A percentile compares a stretch with the other conserved stretches of the same genome.
Evolutionary conservation across 257 asterid species (phyloP).

Genomic region (Galeopsis tetrahit): DNA sequence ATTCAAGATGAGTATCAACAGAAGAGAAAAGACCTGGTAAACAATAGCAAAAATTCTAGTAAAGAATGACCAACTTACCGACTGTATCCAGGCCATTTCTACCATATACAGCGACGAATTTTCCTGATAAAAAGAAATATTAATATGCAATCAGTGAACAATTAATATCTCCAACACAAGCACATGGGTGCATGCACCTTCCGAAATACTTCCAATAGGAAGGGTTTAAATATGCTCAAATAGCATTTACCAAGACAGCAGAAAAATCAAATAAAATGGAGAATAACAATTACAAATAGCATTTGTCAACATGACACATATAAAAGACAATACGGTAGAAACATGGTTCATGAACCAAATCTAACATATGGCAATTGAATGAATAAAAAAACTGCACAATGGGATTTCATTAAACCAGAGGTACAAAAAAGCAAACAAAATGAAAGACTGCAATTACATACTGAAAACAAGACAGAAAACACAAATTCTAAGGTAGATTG

Average conservation of each 20-base stretch:
- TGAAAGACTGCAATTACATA: not conserved
- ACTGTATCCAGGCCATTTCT: conserved; percentile 78
- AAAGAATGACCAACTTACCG: conserved; percentile 61
- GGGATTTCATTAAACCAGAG: conserved; percentile 4
- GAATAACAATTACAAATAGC: not conserved
- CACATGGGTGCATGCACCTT: not conserved
- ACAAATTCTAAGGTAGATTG: not conserved
- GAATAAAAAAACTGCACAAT: not conserved
- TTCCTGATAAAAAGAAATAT: conserved; percentile 62
- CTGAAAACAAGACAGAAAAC: conserved; percentile 13
- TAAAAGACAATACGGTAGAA: conserved; percentile 8
- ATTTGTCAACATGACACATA: not conserved
- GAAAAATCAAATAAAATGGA: not conserved
- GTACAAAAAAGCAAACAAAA: not conserved
- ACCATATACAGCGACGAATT: conserved; percentile 81
- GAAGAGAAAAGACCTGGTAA: conserved; percentile 10
- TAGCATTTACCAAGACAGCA: conserved; percentile 12
- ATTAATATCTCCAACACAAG: conserved; percentile 25
- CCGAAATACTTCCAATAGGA: not conserved
- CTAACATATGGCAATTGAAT: not conserved
- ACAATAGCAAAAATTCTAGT: conserved; percentile 16
- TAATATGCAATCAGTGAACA: conserved; percentile 27
- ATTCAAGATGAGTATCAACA: not conserved
- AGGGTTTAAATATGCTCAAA: conserved; percentile 23
- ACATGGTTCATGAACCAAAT: conserved; percentile 13